Conservation (phyloP, 139 green algal genomes). For the Prasinococcaceae sp. region DNA sequence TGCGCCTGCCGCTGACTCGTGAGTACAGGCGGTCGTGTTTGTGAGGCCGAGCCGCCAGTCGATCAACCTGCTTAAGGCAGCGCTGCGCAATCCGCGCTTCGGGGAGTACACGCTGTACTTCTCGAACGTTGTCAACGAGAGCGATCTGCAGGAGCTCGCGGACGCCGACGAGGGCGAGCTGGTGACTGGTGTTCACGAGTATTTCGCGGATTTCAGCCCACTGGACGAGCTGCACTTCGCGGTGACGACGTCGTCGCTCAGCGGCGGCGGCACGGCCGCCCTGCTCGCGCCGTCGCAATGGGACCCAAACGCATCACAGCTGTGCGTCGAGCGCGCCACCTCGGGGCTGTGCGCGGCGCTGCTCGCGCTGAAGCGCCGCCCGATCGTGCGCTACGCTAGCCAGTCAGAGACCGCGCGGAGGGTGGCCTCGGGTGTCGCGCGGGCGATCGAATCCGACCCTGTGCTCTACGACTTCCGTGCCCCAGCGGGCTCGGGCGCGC, state of each 20-base stretch:
- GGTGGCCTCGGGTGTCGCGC: conserved; percentile 22
- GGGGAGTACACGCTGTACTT: conserved; percentile 79
- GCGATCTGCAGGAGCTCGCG: conserved; percentile 83
- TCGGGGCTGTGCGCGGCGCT: no score
- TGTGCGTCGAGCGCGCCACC: conserved; percentile 24
- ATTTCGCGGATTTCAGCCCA: conserved; percentile 72
- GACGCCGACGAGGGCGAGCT: conserved; percentile 66
- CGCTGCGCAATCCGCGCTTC: conserved; percentile 72
- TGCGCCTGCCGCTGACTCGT: no score
- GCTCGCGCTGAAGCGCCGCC: conserved; percentile 32
- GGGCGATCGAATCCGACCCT: conserved; percentile 33
- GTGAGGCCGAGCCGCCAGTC: conserved; percentile 77
- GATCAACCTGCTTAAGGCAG: conserved; percentile 53
- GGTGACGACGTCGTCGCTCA: no score
- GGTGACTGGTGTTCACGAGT: conserved; percentile 62
- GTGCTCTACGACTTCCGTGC: conserved; percentile 33
- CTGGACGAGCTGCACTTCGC: conserved; percentile 67
- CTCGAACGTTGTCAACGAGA: conserved; percentile 71
- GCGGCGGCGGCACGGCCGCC: no score
- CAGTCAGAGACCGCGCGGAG: conserved; percentile 21
- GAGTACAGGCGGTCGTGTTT: conserved; percentile 65
- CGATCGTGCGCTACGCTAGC: conserved; percentile 27
- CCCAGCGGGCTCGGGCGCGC: no score
- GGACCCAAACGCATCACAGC: no score
- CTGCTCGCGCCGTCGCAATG: no score